phyloP scores from a whole-genome alignment of 495 filamentous ascomycete genomes.

The Penicillium chermesinum region DNA sequence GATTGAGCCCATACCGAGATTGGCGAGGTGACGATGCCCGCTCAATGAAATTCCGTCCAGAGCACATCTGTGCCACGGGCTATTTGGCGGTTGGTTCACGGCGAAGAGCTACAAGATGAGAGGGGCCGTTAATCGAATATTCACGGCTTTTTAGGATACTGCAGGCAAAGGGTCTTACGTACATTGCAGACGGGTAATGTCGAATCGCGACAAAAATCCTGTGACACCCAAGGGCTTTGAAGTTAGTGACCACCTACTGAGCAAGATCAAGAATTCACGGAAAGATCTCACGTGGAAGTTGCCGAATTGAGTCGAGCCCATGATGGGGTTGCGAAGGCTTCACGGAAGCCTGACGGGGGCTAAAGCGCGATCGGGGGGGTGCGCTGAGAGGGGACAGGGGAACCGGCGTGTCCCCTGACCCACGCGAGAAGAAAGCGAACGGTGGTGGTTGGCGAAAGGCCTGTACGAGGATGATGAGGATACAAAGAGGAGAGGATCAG shows the following conservation, averaged over 20 bases:
- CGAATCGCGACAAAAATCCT: constrained; percentile 95
- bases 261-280: not conserved
- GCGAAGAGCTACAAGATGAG: constrained; percentile 44
- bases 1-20: constrained; percentile 64
- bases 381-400: constrained; percentile 8
- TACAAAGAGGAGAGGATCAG: not conserved
- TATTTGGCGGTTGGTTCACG: constrained; percentile 43
- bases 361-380: constrained; percentile 15
- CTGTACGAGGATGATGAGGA: not conserved
- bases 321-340: constrained; percentile 21
- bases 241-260: constrained; percentile 23
- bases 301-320: constrained; percentile 71
- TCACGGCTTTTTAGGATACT: no score
- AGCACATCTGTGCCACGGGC: constrained; percentile 59
- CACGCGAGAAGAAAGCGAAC: constrained; percentile 16
- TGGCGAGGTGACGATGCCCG: constrained; percentile 60
- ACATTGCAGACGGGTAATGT: constrained; percentile 97
- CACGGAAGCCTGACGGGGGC: not conserved
- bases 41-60: constrained; percentile 69
- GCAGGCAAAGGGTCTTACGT: constrained; percentile 35
- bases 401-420: constrained; percentile 28
- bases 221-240: constrained; percentile 15
- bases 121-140: constrained; percentile 18
- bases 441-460: constrained; percentile 16
- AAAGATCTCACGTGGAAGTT: constrained; percentile 75